Base-by-base conservation (phyloP, 179 eudicot genomes). In the Pouteria campechiana region DNA sequence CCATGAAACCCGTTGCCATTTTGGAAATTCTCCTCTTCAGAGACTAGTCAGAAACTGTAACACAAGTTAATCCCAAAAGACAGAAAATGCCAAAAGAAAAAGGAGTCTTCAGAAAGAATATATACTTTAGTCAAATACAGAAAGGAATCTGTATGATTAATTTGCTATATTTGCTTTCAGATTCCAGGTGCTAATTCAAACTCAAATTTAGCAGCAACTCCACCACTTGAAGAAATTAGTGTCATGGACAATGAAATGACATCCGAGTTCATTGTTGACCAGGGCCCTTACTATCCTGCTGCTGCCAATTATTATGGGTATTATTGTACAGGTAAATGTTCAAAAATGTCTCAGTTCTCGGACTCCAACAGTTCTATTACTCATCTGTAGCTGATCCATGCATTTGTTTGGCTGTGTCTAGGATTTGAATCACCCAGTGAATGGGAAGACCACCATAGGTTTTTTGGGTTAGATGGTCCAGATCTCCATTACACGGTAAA, bases 391-490 rank as follows among this genome's bases (percentile, higher is more conserved):
- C 37, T 52, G 9, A 25, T 18, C 23, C 24, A 7, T 34, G 15
- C 6, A 1, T 24, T 42, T 32, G 20, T 27, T 52, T 33, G 14
- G 3, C 17, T 41, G 13, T 48, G 21, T 31, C 25, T 60, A 87
- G 98, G 93, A 66, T 68, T 52, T 57, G 94, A 86, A 58, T 55
- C 96, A 58, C 65, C 79, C 37, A 44, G 62, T 20, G 78, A 87
- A 53, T 82, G 80, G 92, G 80, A 77, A 66, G 98, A 77, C 68
- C 82, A 74, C 46, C 87, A 73, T 34, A 61, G 80, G 28, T 42
- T 69, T 73, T 77, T 72, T 62, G 88, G 96, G 60, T 39, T 75
- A 64, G 92, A 87, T 67, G 87, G 94, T 77, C 74, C 74, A 47
- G 84, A 90, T 35, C 22, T 65, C 58, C 95, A 86, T 57, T 82